Evolutionary conservation across 352 stramenopile species (phyloP).

Genomic region (Phytophthora fragariaefolia): DNA sequence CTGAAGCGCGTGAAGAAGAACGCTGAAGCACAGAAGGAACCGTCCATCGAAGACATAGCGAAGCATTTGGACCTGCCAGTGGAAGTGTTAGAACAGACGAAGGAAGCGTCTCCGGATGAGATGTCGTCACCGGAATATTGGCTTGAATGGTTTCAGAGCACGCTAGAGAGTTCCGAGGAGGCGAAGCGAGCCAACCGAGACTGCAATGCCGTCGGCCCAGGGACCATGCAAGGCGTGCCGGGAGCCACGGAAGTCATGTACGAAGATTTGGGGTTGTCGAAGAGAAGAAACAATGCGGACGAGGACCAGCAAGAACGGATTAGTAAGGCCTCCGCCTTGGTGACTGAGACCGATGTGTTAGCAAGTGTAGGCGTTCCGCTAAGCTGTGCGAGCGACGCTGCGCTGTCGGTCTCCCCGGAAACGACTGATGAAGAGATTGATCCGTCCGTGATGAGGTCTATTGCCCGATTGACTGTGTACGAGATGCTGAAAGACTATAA

Average conservation of each 20-base stretch:
- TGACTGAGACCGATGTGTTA: not conserved
- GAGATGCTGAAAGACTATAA: not conserved
- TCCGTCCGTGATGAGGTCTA: not conserved
- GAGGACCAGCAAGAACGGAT: not conserved
- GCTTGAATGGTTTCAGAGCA: too few relatives aligned
- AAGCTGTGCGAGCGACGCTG: too few relatives aligned
- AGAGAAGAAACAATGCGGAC: too few relatives aligned
- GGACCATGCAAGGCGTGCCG: not conserved
- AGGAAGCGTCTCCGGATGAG: too few relatives aligned
- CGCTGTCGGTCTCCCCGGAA: not conserved
- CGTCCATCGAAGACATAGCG: not conserved
- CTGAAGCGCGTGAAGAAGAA: not conserved
- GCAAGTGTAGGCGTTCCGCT: too few relatives aligned
- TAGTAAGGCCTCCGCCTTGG: too few relatives aligned
- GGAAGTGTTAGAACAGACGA: not conserved
- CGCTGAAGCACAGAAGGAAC: too few relatives aligned
- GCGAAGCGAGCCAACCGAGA: conserved; percentile 5
- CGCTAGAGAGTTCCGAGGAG: not conserved
- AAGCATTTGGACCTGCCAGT: not conserved
- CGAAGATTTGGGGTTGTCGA: not conserved
- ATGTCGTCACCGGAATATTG: not conserved
- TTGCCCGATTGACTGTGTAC: not conserved
- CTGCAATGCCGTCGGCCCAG: not conserved
- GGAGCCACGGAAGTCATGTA: not conserved
- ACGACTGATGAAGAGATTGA: not conserved